Evolutionary conservation across 2,329 filamentous ascomycete genomes (phyloP).

Genomic region (Pseudogymnoascus pannorum): DNA sequence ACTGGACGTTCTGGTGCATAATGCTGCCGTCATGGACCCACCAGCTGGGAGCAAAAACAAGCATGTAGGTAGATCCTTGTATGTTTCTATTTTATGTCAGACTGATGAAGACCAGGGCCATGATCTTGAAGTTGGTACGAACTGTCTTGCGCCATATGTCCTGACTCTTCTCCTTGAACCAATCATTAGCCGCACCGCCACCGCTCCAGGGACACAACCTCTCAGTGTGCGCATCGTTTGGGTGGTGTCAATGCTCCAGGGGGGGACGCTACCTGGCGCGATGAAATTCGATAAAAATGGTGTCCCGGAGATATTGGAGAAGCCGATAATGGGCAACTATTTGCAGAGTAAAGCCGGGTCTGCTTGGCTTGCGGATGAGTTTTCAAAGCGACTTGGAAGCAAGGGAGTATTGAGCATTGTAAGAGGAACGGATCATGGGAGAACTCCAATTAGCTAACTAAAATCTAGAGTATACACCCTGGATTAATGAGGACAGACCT

Average conservation of each 20-base stretch:
- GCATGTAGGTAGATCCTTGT: conserved; percentile 13
- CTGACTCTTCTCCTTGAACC: conserved; percentile 20
- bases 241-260: conserved; percentile 19
- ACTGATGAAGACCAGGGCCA: conserved; percentile 4
- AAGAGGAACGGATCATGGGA: conserved; percentile 14
- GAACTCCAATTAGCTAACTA: conserved; percentile 9
- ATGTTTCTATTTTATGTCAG: background rate
- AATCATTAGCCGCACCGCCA: conserved; percentile 16
- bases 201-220: conserved; percentile 14
- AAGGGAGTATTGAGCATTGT: conserved; percentile 30
- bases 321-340: conserved; percentile 27
- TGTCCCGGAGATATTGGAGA: conserved; percentile 16
- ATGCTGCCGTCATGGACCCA: conserved; percentile 38
- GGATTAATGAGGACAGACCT: conserved; percentile 35
- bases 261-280: conserved; percentile 15
- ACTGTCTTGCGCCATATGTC: conserved; percentile 20
- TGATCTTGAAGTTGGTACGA: conserved; percentile 19
- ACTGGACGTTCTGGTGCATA: conserved; percentile 39
- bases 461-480: conserved; percentile 30
- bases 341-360: conserved; percentile 29
- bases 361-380: conserved; percentile 26
- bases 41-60: conserved; percentile 35
- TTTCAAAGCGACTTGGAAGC: conserved; percentile 25
- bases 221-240: conserved; percentile 29
- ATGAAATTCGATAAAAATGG: conserved; percentile 23